Conservation (phyloP, 352 stramenopile genomes). For the Globisporangium splendens region DNA sequence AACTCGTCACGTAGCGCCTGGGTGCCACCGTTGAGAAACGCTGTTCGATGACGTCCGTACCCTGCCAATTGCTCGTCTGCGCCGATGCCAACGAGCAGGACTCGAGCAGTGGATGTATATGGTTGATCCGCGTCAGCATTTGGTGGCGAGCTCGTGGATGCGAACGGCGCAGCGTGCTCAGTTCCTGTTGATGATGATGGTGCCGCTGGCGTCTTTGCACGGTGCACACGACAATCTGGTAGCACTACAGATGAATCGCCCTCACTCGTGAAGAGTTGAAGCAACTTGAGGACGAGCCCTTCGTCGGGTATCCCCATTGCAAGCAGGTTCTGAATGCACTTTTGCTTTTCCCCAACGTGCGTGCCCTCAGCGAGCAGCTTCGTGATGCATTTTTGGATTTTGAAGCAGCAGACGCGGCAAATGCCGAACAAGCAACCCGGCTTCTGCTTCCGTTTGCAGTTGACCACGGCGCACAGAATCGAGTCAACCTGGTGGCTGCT, state of each 20-base stretch:
- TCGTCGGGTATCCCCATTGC: slow-evolving; percentile 26
- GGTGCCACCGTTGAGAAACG: slow-evolving; percentile 56
- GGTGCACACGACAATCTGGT: slow-evolving; percentile 31
- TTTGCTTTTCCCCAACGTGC: slow-evolving; percentile 11
- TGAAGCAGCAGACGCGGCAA: slow-evolving; percentile 51
- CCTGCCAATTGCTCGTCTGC: slow-evolving; percentile 95
- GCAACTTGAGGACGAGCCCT: slow-evolving; percentile 12
- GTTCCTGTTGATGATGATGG: no score
- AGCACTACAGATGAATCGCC: no score
- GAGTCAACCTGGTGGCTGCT: background rate
- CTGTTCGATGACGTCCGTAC: slow-evolving; percentile 93
- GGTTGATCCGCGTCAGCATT: background rate
- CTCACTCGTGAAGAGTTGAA: slow-evolving; percentile 14
- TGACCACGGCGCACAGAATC: slow-evolving; percentile 27
- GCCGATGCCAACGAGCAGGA: slow-evolving; percentile 92
- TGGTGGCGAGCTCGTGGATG: no score
- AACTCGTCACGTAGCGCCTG: slow-evolving; percentile 79
- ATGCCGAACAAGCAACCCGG: slow-evolving; percentile 33
- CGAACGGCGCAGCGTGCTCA: no score
- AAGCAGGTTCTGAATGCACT: slow-evolving; percentile 17
- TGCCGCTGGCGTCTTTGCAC: slow-evolving; percentile 8
- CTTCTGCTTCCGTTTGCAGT: slow-evolving; percentile 46
- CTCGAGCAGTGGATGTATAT: slow-evolving; percentile 46
- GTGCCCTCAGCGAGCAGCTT: slow-evolving; percentile 12
- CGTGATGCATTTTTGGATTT: slow-evolving; percentile 29